Conservation (phyloP, 441 rosid species). For the Gossypium schwendimanii region DNA sequence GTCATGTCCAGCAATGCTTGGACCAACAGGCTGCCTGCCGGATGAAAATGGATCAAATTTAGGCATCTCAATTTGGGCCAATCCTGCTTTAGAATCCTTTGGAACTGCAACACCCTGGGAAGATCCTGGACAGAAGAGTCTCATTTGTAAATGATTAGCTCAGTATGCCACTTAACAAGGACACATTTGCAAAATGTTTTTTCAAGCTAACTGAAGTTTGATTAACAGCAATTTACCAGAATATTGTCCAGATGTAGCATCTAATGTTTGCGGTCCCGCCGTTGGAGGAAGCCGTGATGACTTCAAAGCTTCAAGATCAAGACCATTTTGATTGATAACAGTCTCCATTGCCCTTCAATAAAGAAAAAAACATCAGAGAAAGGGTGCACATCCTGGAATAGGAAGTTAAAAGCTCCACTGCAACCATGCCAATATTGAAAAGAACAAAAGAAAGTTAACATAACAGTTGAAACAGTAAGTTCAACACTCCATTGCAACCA, state of each 20-base stretch:
- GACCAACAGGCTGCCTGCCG: conserved; percentile 67
- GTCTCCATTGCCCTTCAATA: conserved; percentile 96
- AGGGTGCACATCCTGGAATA: neutral
- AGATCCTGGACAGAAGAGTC: conserved; percentile 48
- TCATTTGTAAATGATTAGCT: conserved; percentile 15
- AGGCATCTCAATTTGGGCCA: conserved; percentile 61
- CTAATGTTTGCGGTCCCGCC: conserved; percentile 67
- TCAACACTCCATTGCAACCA: neutral
- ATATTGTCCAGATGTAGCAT: conserved; percentile 49
- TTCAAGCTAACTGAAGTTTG: neutral
- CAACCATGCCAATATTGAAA: neutral
- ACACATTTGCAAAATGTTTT: conserved; percentile 2
- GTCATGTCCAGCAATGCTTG: conserved; percentile 51
- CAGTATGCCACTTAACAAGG: neutral
- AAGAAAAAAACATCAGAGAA: conserved; percentile 23
- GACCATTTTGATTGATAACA: conserved; percentile 82
- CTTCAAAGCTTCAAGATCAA: conserved; percentile 87
- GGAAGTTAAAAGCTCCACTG: neutral
- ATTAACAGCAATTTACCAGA: conserved; percentile 49
- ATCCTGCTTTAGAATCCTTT: conserved; percentile 49
- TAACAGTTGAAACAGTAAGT: neutral
- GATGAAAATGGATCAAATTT: conserved; percentile 60
- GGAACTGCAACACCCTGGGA: conserved; percentile 56
- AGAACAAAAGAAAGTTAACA: neutral
- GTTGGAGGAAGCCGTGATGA: conserved; percentile 63